Conservation (phyloP, 1,139 yeast genomes). For the Candida glucosophila region DNA sequence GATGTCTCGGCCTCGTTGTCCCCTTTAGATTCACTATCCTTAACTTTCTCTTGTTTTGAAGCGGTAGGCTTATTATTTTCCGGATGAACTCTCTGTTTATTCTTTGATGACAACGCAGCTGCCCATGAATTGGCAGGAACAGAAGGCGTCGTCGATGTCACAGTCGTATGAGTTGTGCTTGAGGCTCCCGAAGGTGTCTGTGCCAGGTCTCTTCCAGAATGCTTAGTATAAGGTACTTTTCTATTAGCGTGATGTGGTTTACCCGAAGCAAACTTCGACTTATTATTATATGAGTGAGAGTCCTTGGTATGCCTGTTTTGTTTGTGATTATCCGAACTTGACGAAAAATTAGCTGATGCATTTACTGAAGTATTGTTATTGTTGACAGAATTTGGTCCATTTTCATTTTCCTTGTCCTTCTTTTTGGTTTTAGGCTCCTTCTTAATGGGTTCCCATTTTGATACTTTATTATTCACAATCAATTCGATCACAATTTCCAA, state of each 20-base stretch:
- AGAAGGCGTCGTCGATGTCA: slow-evolving; percentile 12
- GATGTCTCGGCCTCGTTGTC: slow-evolving; percentile 6
- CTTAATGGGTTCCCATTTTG: slow-evolving; percentile 51
- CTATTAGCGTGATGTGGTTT: slow-evolving; percentile 4
- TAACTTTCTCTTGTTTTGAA: slow-evolving; percentile 5
- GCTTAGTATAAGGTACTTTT: slow-evolving; percentile 6
- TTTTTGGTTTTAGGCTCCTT: slow-evolving; percentile 41
- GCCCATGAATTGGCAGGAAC: slow-evolving; percentile 37
- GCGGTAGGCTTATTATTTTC: not conserved
- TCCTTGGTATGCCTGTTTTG: slow-evolving; percentile 3
- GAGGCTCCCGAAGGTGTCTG: slow-evolving; percentile 9
- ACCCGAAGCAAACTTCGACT: slow-evolving; percentile 5
- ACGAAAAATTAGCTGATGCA: not conserved
- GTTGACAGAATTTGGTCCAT: slow-evolving; percentile 3
- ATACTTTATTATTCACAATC: slow-evolving; percentile 72
- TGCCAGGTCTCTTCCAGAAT: slow-evolving; percentile 2
- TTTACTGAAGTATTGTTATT: slow-evolving; percentile 4
- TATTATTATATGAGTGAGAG: slow-evolving; percentile 5
- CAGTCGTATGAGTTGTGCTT: slow-evolving; percentile 11
- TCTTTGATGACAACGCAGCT: slow-evolving; percentile 33
- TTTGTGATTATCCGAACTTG: not conserved
- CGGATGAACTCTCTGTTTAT: slow-evolving; percentile 8
- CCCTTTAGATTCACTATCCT: slow-evolving; percentile 5
- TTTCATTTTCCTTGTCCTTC: slow-evolving; percentile 21
- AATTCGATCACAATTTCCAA: slow-evolving; percentile 76